These are phyloP conservation scores for Pestalotiopsis sp. DNA, from an alignment of 2,329 filamentous ascomycete species.

Conservation along the genomic window DNA sequence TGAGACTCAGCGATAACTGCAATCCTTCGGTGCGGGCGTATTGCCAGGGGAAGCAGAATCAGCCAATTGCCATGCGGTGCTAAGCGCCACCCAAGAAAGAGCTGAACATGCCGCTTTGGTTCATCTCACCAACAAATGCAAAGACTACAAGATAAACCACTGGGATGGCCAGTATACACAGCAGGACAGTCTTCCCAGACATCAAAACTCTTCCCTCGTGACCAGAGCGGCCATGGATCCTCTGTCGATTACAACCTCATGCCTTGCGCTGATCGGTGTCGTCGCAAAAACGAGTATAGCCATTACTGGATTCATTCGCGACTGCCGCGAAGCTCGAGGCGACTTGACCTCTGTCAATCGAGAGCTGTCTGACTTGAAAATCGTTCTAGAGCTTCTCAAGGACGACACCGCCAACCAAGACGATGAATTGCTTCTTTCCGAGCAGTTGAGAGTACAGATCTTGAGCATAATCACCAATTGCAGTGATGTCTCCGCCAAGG, in stretches of 20 bases:
- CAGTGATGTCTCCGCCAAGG: neutral
- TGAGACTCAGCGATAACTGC: no score
- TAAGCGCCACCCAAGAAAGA: neutral
- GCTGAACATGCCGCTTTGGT: neutral
- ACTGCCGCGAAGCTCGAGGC: constrained; percentile 1
- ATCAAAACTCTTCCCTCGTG: neutral
- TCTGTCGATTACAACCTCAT: neutral
- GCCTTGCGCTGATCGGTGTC: neutral
- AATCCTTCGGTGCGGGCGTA: no score
- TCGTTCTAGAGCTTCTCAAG: neutral
- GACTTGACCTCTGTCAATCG: neutral
- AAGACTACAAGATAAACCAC: neutral
- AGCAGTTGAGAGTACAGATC: neutral
- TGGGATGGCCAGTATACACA: neutral
- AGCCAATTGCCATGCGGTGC: neutral
- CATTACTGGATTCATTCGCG: neutral
- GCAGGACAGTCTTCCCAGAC: neutral
- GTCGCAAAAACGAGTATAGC: neutral
- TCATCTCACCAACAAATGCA: neutral
- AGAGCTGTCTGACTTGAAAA: neutral
- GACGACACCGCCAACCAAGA: neutral
- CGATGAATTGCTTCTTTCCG: neutral
- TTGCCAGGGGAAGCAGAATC: neutral
- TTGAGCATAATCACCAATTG: neutral
- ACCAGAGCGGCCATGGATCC: neutral